Conservation (phyloP, 2,329 filamentous ascomycete genomes). For the Calonectria montana region DNA sequence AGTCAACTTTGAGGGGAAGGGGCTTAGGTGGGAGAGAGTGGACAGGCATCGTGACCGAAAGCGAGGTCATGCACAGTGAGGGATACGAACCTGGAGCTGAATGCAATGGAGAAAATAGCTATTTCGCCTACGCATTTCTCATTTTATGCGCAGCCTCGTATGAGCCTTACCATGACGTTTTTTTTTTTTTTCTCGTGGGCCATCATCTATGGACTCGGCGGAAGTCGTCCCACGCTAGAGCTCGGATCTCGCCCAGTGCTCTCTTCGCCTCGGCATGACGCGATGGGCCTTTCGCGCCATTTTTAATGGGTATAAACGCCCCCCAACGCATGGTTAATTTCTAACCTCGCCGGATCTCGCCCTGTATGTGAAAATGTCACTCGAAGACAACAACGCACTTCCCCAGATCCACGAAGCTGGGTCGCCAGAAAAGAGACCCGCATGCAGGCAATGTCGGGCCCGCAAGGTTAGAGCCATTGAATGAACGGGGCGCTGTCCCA, state of each 20-base stretch:
- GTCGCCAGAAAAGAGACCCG: constrained; percentile 16
- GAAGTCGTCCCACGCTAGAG: constrained; percentile 29
- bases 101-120: neutral
- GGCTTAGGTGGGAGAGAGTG: constrained; percentile 34
- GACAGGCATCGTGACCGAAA: constrained; percentile 21
- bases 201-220: neutral
- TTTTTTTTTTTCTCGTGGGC: neutral
- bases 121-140: no score
- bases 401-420: neutral
- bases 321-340: neutral
- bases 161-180: neutral
- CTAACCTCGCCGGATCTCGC: constrained; percentile 32
- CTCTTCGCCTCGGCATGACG: constrained; percentile 24
- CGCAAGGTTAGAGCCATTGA: constrained; percentile 33
- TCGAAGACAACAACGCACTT: neutral
- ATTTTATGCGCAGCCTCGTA: neutral
- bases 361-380: neutral
- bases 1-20: constrained; percentile 36
- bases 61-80: neutral
- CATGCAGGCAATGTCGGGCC: constrained; percentile 39
- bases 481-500: neutral
- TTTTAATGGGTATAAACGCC: constrained; percentile 18
- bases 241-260: constrained; percentile 25
- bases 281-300: constrained; percentile 3
- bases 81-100: neutral